Evolutionary conservation across 345 rosid genomes (phyloP), one percentile per base, ranked within the genome.

Genomic region (Crucihimalaya himalaica): DNA sequence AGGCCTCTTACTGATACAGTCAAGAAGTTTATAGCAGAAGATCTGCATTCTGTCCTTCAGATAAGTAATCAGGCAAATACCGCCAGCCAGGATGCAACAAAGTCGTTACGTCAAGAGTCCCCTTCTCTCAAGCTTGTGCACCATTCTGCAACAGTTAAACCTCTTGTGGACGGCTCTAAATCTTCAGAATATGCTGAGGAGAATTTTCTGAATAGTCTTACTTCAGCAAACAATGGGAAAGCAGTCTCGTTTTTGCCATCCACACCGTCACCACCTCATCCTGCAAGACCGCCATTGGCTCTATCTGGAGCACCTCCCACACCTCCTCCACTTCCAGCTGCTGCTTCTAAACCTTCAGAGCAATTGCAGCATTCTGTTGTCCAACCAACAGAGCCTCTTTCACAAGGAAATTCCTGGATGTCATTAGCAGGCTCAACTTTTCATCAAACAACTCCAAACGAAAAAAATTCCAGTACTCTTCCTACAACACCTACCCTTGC

Each of bases 311-410:
- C 79, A 77, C 83, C 77, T 11, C 68, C 76, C 9, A 69, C 89
- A 63, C 86, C 88, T 2, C 86, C 87, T 14, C 84, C 84, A 18
- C 79, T 73, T 68, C 61, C 70, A 58, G 14, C n/a, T 72, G 57
- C 42, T n/a, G 23, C 68, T 13, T 50, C 37, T 71, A 45, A 71
- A 66, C 76, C 74, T 65, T 68, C 68, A 70, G 68, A 57, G 35
- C 43, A 58, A 28, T 34, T 54, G 46, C 70, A 63, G 39, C 80
- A 59, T 25, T 54, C 72, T 35, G 43, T 39, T 43, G 54, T 47
- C 31, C 73, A 67, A 54, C 79, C 63, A 69, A 55, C 65, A 37
- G 74, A 66, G 45, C 50, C 80, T 47, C 34, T 59, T 48, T 21
- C 72, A 46, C 66, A 80, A 19, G 74, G 66, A 65, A 69, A 51